A percentile compares a stretch with the other conserved stretches of the same genome.
These are phyloP conservation scores for Botryotinia globosa DNA, from an alignment of 2,329 filamentous ascomycete genomes.

Conservation along the genomic window DNA sequence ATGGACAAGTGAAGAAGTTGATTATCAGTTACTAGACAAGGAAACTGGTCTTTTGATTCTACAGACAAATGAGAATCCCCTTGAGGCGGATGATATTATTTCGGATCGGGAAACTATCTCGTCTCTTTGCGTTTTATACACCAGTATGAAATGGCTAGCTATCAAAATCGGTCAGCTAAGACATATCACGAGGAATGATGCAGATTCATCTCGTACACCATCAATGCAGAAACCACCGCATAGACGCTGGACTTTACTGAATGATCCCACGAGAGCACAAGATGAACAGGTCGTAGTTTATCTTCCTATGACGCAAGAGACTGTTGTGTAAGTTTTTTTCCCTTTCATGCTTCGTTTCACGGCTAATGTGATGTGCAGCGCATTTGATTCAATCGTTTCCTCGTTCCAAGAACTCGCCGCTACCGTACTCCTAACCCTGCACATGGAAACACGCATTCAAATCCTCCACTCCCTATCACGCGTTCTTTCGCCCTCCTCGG, in stretches of 20 bases:
- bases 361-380: slow-evolving; percentile 44
- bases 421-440: slow-evolving; percentile 78
- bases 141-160: slow-evolving; percentile 96
- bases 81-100: slow-evolving; percentile 80
- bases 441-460: slow-evolving; percentile 83
- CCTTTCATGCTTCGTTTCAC: neutral
- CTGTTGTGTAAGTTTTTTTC: slow-evolving; percentile 63
- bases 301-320: slow-evolving; percentile 83
- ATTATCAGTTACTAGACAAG: slow-evolving; percentile 59
- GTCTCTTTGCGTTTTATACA: slow-evolving; percentile 84
- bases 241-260: slow-evolving; percentile 80
- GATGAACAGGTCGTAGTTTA: slow-evolving; percentile 69
- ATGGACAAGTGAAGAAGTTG: slow-evolving; percentile 56
- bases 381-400: slow-evolving; percentile 82
- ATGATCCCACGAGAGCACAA: slow-evolving; percentile 56
- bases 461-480: slow-evolving; percentile 74
- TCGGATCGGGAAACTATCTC: slow-evolving; percentile 83
- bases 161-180: slow-evolving; percentile 78
- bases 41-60: slow-evolving; percentile 58
- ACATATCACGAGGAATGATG: slow-evolving; percentile 73
- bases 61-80: slow-evolving; percentile 56
- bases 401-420: slow-evolving; percentile 79
- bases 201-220: slow-evolving; percentile 55
- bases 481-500: slow-evolving; percentile 56
- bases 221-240: slow-evolving; percentile 41